phyloP scores from a whole-genome alignment of 2,329 filamentous ascomycete genomes.

The Fusarium sp. region DNA sequence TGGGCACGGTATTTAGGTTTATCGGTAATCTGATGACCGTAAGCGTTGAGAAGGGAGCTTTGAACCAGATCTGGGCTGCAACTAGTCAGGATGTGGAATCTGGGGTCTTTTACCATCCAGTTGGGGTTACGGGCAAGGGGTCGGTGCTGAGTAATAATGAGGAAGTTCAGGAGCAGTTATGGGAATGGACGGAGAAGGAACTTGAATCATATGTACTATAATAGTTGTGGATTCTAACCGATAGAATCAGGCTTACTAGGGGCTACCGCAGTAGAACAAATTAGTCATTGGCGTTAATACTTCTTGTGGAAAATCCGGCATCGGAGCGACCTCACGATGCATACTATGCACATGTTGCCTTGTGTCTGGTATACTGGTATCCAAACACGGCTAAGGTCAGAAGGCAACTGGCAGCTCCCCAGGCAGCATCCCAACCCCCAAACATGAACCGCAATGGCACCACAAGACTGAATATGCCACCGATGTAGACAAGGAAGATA shows the following conservation, averaged over 20 bases:
- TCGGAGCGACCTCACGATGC: no score
- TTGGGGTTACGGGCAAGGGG: slow-evolving; percentile 37
- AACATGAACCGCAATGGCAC: background rate
- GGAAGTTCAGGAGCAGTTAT: slow-evolving; percentile 39
- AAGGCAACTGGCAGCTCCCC: background rate
- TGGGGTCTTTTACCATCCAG: slow-evolving; percentile 46
- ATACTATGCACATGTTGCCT: no score
- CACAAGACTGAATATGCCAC: background rate
- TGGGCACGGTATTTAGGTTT: slow-evolving; percentile 47
- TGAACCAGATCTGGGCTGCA: slow-evolving; percentile 52
- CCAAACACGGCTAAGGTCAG: background rate
- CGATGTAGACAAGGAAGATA: background rate
- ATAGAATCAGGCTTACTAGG: background rate
- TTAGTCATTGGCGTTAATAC: background rate
- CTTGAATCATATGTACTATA: slow-evolving; percentile 20
- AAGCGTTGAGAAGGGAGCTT: background rate
- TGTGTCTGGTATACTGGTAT: no score
- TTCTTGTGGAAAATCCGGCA: no score
- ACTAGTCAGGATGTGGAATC: slow-evolving; percentile 44
- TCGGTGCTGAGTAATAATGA: background rate
- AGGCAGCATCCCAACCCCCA: background rate
- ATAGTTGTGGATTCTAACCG: background rate
- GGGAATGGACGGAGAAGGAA: slow-evolving; percentile 50
- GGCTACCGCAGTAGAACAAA: background rate
- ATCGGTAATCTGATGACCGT: background rate